Percentiles rank a stretch among this genome's conserved stretches.
Evolutionary conservation across 371 early-diverging fungal genomes (phyloP).

Genomic region (Lichtheimia corymbifera): DNA sequence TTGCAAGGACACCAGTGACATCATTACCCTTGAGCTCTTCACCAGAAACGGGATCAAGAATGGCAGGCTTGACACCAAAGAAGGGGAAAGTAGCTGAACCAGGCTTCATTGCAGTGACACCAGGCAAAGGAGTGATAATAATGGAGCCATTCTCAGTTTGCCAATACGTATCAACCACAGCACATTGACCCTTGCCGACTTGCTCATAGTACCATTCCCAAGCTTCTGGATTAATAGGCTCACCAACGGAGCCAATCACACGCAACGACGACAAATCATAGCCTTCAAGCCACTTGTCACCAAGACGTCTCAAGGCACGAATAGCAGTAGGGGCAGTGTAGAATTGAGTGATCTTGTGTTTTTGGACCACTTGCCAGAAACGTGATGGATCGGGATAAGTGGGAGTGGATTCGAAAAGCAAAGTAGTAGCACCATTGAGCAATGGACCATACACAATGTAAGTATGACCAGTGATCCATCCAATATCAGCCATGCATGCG

Average conservation of each 20-base stretch:
- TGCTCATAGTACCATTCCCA: slow-evolving; percentile 96
- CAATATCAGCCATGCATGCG: slow-evolving; percentile 81
- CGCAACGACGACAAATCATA: slow-evolving; percentile 82
- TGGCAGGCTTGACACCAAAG: slow-evolving; percentile 91
- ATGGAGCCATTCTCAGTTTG: slow-evolving; percentile 97
- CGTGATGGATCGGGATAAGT: slow-evolving; percentile 83
- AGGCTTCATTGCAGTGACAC: slow-evolving; percentile 87
- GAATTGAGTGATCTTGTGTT: slow-evolving; percentile 94
- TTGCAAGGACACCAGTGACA: slow-evolving; percentile 88
- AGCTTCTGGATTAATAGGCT: slow-evolving; percentile 98
- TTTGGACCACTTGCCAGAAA: slow-evolving; percentile 85
- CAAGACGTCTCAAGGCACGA: slow-evolving; percentile 87
- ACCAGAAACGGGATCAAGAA: slow-evolving; percentile 87
- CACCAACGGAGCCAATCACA: slow-evolving; percentile 96
- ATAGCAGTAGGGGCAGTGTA: slow-evolving; percentile 99
- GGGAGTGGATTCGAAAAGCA: slow-evolving; percentile 92
- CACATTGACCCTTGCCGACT: slow-evolving; percentile 87
- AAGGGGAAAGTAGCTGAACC: slow-evolving; percentile 97
- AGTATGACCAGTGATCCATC: slow-evolving; percentile 87
- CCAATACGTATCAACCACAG: slow-evolving; percentile 98
- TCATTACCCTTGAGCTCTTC: slow-evolving; percentile 69
- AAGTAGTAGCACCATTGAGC: slow-evolving; percentile 86
- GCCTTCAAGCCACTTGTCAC: slow-evolving; percentile 79
- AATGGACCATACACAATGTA: slow-evolving; percentile 97
- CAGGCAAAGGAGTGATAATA: slow-evolving; percentile 91